Base-by-base conservation (phyloP, 179 eudicot genomes). In the Gypsophila paniculata region DNA sequence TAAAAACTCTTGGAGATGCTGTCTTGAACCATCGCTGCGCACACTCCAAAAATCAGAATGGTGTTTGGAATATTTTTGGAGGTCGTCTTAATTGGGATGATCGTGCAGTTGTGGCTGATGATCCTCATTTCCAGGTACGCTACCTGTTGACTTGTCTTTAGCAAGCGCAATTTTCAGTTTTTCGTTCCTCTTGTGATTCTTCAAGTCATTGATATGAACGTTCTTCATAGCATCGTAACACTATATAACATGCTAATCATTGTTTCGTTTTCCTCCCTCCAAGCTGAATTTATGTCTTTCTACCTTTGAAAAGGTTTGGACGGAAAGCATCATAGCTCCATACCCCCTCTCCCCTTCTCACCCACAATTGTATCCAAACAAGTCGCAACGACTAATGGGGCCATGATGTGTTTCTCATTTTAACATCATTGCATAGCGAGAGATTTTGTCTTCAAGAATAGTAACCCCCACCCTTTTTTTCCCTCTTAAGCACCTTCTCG, bases 31-130 rank as follows among this genome's bases (percentile, higher is more conserved):
- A 95, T 74, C 95, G 99, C 5, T 95, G 99, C 78, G 99, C 99
- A 64, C 86, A 92, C 1, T 67, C 53, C 72, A 66, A 86, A 80
- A 95, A 92, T 79, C 74, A 84, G 67, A 95, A 93, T 82, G 99
- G 97, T 73, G 70, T 95, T 19, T 95, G 99, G 99, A 95, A 95
- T 73, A 87, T 92, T 61, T 95, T 88, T 75, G 99, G 99, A 64
- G 99, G 99, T 57, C 90, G 89, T 70, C 87, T 95, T 62, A 92
- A 92, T 77, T 95, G 99, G 99, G 99, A 95, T 85, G 99, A 95
- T 65, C 89, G 99, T 71, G 99, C 99, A 44, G 83, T 95, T 65
- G 99, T 95, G 52, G 87, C 91, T 62, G 99, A 95, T 76, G 99
- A 95, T 78, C 99, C 99, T 71, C 99, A 95, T 82, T 92, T 92